Evolutionary conservation across 2,329 filamentous ascomycete genomes (phyloP).

Genomic region (Arthrocladium fulminans): DNA sequence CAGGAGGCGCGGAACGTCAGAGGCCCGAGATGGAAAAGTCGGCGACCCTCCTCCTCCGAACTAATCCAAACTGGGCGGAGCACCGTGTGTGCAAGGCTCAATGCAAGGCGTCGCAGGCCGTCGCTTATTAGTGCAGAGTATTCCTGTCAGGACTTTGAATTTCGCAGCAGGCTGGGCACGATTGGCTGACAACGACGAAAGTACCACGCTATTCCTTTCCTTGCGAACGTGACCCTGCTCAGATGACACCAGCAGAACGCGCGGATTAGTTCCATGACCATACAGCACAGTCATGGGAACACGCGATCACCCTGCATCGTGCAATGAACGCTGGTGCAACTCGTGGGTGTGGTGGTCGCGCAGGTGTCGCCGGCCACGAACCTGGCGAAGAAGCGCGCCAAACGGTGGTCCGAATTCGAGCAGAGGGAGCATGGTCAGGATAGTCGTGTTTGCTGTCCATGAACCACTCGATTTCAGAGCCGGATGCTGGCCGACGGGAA

Average conservation of each 20-base stretch:
- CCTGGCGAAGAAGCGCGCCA: too few species aligned
- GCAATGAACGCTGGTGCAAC: too few species aligned
- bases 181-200: too few species aligned
- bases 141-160: too few species aligned
- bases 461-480: neutral
- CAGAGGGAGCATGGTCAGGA: too few species aligned
- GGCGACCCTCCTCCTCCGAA: too few species aligned
- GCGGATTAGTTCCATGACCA: neutral
- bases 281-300: neutral
- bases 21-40: neutral
- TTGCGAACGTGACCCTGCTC: neutral
- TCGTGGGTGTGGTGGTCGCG: neutral
- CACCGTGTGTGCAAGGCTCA: neutral
- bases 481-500: neutral
- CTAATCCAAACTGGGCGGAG: too few species aligned
- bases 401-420: too few species aligned
- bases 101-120: neutral
- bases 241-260: neutral
- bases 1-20: too few species aligned
- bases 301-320: neutral
- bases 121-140: neutral
- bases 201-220: conserved; percentile 1
- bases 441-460: too few species aligned
- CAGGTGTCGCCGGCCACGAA: too few species aligned
- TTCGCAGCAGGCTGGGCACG: too few species aligned